phyloP scores from a whole-genome alignment of 495 filamentous ascomycete genomes.

The Aspergillus kassunensis region DNA sequence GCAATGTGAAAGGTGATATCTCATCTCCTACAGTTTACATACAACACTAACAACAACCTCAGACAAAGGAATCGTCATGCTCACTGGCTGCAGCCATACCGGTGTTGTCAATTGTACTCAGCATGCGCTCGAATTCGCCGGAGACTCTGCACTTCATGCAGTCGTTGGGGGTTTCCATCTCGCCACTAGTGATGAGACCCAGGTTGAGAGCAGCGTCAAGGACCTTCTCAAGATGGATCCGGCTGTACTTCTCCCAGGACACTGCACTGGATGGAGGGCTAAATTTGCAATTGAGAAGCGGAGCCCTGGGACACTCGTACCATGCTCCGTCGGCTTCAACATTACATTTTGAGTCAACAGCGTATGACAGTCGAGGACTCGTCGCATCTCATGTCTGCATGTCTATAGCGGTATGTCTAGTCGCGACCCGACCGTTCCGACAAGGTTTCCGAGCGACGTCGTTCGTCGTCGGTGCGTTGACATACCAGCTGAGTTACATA shows the following conservation, averaged over 20 bases:
- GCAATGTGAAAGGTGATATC: slow-evolving; percentile 51
- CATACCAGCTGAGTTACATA: too few species aligned
- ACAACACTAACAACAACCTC: background rate
- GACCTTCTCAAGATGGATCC: slow-evolving; percentile 52
- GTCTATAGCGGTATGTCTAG: too few species aligned
- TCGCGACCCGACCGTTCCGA: too few species aligned
- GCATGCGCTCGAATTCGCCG: slow-evolving; percentile 43
- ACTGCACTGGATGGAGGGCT: slow-evolving; percentile 59
- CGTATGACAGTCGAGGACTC: too few species aligned
- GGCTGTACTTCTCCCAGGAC: slow-evolving; percentile 53
- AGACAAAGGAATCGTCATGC: slow-evolving; percentile 56
- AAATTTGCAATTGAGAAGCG: slow-evolving; percentile 57
- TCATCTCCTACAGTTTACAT: background rate
- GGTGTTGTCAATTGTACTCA: slow-evolving; percentile 55
- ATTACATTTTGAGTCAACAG: slow-evolving; percentile 33
- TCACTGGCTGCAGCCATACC: slow-evolving; percentile 60
- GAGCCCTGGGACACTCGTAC: slow-evolving; percentile 54
- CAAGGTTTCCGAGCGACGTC: too few species aligned
- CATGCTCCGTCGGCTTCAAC: slow-evolving; percentile 52
- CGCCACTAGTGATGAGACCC: slow-evolving; percentile 41
- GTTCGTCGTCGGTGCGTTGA: too few species aligned
- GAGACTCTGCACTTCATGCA: slow-evolving; percentile 42
- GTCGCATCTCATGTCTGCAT: too few species aligned
- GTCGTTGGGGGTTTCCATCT: slow-evolving; percentile 61
- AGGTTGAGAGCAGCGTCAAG: slow-evolving; percentile 44